A percentile compares a stretch with the other conserved stretches of the same genome.
Evolutionary conservation across 2,329 filamentous ascomycete species (phyloP).

Genomic region (Neocucurbitaria cava): DNA sequence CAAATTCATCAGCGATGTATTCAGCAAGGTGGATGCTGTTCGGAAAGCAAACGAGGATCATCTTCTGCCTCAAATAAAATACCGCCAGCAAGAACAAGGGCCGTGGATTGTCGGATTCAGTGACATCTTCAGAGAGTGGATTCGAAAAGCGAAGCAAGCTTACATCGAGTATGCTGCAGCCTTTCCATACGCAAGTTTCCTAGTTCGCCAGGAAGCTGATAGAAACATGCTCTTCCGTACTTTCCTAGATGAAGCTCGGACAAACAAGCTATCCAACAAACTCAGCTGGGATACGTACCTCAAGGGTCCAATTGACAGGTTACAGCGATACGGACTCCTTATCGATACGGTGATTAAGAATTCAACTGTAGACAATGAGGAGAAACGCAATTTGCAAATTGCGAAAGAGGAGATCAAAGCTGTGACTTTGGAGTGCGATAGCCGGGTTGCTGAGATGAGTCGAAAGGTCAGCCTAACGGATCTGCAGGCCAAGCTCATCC

Average conservation of each 20-base stretch:
- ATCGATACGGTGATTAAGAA: conserved; percentile 84
- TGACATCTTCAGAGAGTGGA: conserved; percentile 98
- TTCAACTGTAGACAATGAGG: conserved; percentile 82
- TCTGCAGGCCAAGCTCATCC: conserved; percentile 79
- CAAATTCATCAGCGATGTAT: conserved; percentile 83
- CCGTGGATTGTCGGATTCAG: conserved; percentile 94
- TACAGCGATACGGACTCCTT: conserved; percentile 88
- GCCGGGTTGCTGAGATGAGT: conserved; percentile 88
- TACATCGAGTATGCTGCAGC: conserved; percentile 92
- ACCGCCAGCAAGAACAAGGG: conserved; percentile 94
- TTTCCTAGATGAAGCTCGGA: conserved; percentile 81
- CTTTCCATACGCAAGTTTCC: conserved; percentile 82
- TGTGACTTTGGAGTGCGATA: conserved; percentile 89
- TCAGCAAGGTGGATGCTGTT: conserved; percentile 88
- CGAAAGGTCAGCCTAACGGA: conserved; percentile 91
- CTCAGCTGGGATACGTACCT: conserved; percentile 94
- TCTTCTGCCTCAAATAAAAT: conserved; percentile 91
- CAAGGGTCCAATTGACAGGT: conserved; percentile 88
- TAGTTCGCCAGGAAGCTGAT: conserved; percentile 83
- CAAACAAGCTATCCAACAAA: conserved; percentile 79
- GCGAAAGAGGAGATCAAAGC: conserved; percentile 91
- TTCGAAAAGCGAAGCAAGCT: conserved; percentile 84
- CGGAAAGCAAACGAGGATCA: conserved; percentile 92
- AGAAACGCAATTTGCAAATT: conserved; percentile 81
- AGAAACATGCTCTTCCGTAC: conserved; percentile 84